Evolutionary conservation across 208 protist genomes (phyloP), one percentile per base, ranked within the genome.

Genomic region (Herpetomonas samuelpessoai): DNA sequence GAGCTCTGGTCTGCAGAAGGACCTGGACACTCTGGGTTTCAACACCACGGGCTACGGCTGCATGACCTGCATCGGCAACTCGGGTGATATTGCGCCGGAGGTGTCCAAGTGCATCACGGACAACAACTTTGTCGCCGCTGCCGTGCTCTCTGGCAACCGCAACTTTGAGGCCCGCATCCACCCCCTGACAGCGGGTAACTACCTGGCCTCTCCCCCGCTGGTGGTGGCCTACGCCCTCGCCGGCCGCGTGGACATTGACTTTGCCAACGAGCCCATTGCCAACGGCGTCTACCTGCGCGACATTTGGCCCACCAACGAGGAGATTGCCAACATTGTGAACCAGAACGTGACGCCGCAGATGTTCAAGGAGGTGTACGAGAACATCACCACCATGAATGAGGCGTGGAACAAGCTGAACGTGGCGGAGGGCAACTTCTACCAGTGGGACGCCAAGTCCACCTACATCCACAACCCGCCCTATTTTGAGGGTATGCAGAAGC

Each of bases 21-120:
- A 66, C 65, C 77, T 98, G 12, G 89, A 98, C 54, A 22, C 81
- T 26, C 76, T 98, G 21, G 95, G 96, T 56, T 97, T 96, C 73
- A 63, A 90, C 62, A 86, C 88, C 53, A 94, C 89, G 27, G 95
- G 95, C 58, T 98, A 97, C 74, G 97, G 97, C 62, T 99, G 97
- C 81, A 98, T 97, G 86, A 98, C 96, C n/a, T 99, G 97, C 77
- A 98, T 98, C 62, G 96, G 97, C 58, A 98, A 98, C 83, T 90
- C 81, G 26, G 96, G 95, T 59, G 93, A 97, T 16, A 85, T 99
- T 60, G 71, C 81, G 35, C 80, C 85, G 26, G 85, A 83, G 54
- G 86, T 96, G 48, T 85, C 81, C 38, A 85, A 97, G 67, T 96
- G 94, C 60, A 98, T 98, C 57, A 88, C 60, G 19, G 78, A 97